Evolutionary conservation across 345 rosid species (phyloP), one percentile per base, ranked within the genome.

Genomic region (Populus ilicifolia): DNA sequence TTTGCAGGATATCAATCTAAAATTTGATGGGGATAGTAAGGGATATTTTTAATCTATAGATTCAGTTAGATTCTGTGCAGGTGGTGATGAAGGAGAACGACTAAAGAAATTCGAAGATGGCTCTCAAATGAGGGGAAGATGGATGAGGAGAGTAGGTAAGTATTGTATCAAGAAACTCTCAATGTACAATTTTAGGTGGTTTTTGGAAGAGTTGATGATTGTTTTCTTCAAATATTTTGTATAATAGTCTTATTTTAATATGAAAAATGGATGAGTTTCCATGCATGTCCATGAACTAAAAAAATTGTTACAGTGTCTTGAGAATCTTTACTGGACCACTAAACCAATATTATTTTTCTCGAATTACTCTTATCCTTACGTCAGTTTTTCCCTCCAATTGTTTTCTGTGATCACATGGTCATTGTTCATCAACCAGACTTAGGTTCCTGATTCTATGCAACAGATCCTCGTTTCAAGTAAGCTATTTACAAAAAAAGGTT

Each of bases 111-210:
- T 50, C 41, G 29, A 36, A 72, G 73, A 65, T 69, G 67, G 50
- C 79, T 67, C 66, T 43, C 62, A 54, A 68, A 56, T 65, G 73
- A 80, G 65, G 27, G 36, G 73, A 43, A 76, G 69, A 35, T 65
- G 44, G 70, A 75, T 64, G 74, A 50, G 23, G 23, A 56, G 18
- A 69, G 59, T 83, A 33, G 81, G 83, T 64, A 68, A 74, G 69
- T 59, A 8, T 70, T 79, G 77, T 61, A 69, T 64, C 6, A 36
- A 75, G 82, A 70, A 81, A 78, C 79, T 75, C 63, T 73, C 27
- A 38, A 25, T 78, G 71, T 85, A 80, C 78, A 83, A 80, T 73
- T 74, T 8, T 78, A 76, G 79, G 75, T 71, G 81, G 14, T 56
- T 75, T 66, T 62, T 62, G 44, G 38, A 65, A 56, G 73, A 66